Conservation (phyloP, 495 filamentous ascomycete species). For the Cryomyces antarcticus region DNA sequence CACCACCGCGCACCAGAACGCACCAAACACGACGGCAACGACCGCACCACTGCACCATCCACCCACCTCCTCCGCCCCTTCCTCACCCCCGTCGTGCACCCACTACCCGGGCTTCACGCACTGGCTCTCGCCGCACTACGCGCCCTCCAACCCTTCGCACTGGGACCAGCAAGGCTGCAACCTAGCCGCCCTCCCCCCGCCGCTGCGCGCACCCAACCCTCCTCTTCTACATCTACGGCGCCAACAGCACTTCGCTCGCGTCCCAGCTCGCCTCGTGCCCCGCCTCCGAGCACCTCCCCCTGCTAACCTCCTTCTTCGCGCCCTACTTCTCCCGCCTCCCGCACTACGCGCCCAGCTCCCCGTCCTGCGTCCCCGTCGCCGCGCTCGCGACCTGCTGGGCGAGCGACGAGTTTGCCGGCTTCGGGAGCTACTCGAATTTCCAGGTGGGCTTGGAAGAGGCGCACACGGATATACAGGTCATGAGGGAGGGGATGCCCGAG, state of each 20-base stretch:
- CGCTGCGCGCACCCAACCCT: constrained; percentile 59
- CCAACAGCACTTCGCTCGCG: constrained; percentile 31
- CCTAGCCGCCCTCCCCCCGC: constrained; percentile 40
- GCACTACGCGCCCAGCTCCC: constrained; percentile 30
- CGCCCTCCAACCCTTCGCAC: constrained; percentile 35
- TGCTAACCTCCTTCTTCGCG: constrained; percentile 38
- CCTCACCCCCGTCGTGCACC: background rate
- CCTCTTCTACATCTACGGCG: constrained; percentile 78
- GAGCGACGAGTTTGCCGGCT: constrained; percentile 61
- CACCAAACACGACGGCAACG: constrained; percentile 15
- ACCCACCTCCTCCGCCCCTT: background rate
- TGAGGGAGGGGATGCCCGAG: constrained; percentile 48
- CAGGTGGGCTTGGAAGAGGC: constrained; percentile 55
- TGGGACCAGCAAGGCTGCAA: constrained; percentile 74
- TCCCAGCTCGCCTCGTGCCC: constrained; percentile 23
- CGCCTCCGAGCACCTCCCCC: constrained; percentile 23
- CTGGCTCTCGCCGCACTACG: constrained; percentile 46
- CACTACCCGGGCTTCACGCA: constrained; percentile 39
- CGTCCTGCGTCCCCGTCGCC: constrained; percentile 39
- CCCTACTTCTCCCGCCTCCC: constrained; percentile 63
- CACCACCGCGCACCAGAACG: background rate
- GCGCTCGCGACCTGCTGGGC: constrained; percentile 63
- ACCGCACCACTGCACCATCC: constrained; percentile 14
- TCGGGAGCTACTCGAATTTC: constrained; percentile 86
- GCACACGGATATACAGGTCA: constrained; percentile 48